These are phyloP conservation scores for Dioscorea alata DNA, from an alignment of 106 monocot genomes.

Conservation along the genomic window DNA sequence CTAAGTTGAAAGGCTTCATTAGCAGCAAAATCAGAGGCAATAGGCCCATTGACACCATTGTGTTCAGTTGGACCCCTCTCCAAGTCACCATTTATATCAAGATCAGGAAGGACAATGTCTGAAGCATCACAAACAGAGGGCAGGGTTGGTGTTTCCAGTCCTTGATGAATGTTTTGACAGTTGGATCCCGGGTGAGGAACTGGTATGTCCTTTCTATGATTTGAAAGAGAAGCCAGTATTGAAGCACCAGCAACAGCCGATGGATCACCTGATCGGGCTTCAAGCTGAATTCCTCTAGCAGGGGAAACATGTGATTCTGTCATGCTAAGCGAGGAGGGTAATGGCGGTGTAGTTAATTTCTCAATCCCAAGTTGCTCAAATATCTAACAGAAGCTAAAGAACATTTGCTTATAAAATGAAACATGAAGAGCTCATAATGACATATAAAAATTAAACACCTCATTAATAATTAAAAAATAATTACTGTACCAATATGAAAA, in stretches of 20 bases:
- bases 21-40: slow-evolving; percentile 27
- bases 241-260: slow-evolving; percentile 73
- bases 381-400: slow-evolving; percentile 42
- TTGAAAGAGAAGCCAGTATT: slow-evolving; percentile 69
- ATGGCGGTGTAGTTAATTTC: slow-evolving; percentile 13
- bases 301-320: slow-evolving; percentile 21
- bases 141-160: slow-evolving; percentile 17
- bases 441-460: background rate
- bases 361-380: slow-evolving; percentile 44
- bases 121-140: slow-evolving; percentile 36
- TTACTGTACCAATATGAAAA: no score
- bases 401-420: slow-evolving; percentile 1
- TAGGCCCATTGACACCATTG: slow-evolving; percentile 17
- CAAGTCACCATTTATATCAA: slow-evolving; percentile 19
- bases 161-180: slow-evolving; percentile 39
- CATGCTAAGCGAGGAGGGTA: slow-evolving; percentile 27
- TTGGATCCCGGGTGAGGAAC: slow-evolving; percentile 36
- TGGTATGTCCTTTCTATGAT: slow-evolving; percentile 43
- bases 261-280: slow-evolving; percentile 44
- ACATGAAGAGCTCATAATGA: background rate
- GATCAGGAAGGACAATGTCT: slow-evolving; percentile 9
- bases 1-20: slow-evolving; percentile 23
- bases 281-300: slow-evolving; percentile 36
- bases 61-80: slow-evolving; percentile 24
- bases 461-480: no score